Evolutionary conservation across 768 basidiomycete genomes (phyloP), one percentile per base, ranked within the genome.

Genomic region (Floccularia luteovirens): DNA sequence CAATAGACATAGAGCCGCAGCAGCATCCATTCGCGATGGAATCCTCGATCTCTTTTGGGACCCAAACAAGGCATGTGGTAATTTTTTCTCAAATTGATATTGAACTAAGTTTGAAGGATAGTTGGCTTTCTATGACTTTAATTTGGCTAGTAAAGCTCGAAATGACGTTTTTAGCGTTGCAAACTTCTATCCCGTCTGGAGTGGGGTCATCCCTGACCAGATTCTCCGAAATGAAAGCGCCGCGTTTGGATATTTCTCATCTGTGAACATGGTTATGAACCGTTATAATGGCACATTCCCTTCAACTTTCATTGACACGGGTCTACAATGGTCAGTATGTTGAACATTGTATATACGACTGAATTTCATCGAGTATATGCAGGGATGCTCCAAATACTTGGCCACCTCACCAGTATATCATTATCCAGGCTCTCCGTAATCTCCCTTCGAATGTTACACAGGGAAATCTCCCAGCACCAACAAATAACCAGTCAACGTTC

Each of bases 41-140:
- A 77, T 96, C 44, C 63, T 96, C 24, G 93, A 97, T 56, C 73
- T 96, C 6, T 67, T 78, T 60, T 96, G 92, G 91, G 86, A 94
- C 53, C 48, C 77, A 0, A 60, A 65, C 5, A 87, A 85, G 62
- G 70, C 70, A 27, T 7, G 56, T 38, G 42, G 23, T 25, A 11
- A 19, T 10, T 24, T 5, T 6, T 3, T 16, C 24, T 22, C 12
- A 7, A 3, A n/a, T 35, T 22, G 33, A 11, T 24, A 28, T 20
- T 2, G 31, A 31, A 12, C 12, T 41, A 16, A 36, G 30, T 3
- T 27, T 25, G 19, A 48, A 30, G 24, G 7, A 10, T 31, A 70
- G 66, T 66, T 90, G n/a, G 83, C 83, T 0, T 94, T 93, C 61
- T 93, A 93, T 51, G 92, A 94, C 59, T 96, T 85, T 62, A 89